Base-by-base conservation (phyloP, 371 early-diverging fungal genomes). In the Dichotomocladium elegans region DNA sequence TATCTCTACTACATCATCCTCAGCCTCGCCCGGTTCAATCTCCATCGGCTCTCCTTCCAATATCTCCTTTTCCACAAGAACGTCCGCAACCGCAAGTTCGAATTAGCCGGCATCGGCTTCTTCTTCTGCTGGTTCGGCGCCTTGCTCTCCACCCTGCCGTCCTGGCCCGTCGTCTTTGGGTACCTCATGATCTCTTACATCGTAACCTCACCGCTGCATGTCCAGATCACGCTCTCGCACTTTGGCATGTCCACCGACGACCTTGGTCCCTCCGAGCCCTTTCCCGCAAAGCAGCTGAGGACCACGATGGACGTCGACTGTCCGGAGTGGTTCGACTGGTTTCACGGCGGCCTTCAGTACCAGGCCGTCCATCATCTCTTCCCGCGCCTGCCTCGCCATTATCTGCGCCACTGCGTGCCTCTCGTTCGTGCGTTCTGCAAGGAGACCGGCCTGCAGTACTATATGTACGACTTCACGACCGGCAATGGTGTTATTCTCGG, bases 271-370 rank as follows among this genome's bases (percentile, higher is more conserved):
- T 64, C 74, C 26, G 93, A 93, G 63, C 74, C 85, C 27, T 96
- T 92, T 61, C 86, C 91, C 3, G 88, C 84, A 34, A 87, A 88
- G 63, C 89, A 86, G 77, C 71, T 95, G 28, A 82, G 96, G 46
- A 97, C 98, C 0, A 93, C 93, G n/a, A 94, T 96, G 93, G 95
- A 97, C 71, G 92, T 96, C 0, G 92, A 93, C 54, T 97, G 98
- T 70, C 92, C 96, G 9, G 70, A 68, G 55, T 95, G 91, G 91
- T 55, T 97, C 35, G 96, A 97, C 63, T 96, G 95, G 95, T 91
- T 95, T 77, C 98, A 97, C 57, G 98, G 98, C 46, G 97, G 96
- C 4, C 77, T 96, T 22, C 94, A 95, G 65, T 97, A 89, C 77
- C 98, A 97, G 72, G 89, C 90, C n/a, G 89, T 88, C 26, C 98